Evolutionary conservation across 2,329 filamentous ascomycete genomes (phyloP).

Genomic region (Beauveria caledonica): DNA sequence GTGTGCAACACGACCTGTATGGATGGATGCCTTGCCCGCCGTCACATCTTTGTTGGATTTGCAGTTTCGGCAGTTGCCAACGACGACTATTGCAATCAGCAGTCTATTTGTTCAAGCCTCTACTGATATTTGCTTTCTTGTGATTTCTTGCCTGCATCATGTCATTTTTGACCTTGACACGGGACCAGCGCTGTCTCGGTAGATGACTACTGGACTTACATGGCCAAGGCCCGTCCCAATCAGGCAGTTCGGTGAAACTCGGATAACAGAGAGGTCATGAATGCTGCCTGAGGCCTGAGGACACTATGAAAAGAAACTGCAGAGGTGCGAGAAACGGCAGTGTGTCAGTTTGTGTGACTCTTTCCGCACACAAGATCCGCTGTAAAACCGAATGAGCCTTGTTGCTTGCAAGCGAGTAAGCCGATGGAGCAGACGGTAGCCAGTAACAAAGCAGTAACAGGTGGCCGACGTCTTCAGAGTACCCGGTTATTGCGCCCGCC

Average conservation of each 20-base stretch:
- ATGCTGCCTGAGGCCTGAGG: background rate
- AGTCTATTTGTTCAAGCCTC: background rate
- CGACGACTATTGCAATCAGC: background rate
- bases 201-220: background rate
- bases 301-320: background rate
- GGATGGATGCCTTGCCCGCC: slow-evolving; percentile 5
- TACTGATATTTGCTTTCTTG: background rate
- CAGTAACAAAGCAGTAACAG: slow-evolving; percentile 5
- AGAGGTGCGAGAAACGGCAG: background rate
- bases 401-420: background rate
- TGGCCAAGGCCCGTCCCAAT: background rate
- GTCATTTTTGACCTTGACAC: background rate
- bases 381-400: background rate
- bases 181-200: background rate
- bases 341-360: background rate
- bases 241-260: background rate
- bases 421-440: background rate
- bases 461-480: background rate
- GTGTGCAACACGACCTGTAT: slow-evolving; percentile 3
- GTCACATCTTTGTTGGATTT: background rate
- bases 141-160: background rate
- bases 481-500: background rate
- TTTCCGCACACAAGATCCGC: background rate
- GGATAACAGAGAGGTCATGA: background rate
- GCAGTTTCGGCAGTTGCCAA: slow-evolving; percentile 5